Evolutionary conservation across 768 basidiomycete species (phyloP).

Genomic region (Rossbeevera mucosa): DNA sequence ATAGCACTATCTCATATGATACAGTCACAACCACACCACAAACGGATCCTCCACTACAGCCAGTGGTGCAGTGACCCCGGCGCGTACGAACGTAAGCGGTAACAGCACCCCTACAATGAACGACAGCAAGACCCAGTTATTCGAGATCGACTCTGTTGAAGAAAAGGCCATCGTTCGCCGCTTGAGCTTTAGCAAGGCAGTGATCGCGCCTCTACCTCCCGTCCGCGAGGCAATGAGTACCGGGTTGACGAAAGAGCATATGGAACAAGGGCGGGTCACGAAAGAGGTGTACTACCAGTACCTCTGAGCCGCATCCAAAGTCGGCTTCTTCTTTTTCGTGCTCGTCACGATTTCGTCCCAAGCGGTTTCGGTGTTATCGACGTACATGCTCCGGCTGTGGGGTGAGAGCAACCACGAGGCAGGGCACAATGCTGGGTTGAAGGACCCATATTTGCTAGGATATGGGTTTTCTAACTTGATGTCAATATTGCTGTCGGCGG

Average conservation of each 20-base stretch:
- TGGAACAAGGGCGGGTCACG: slow-evolving; percentile 85
- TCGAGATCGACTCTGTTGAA: slow-evolving; percentile 32
- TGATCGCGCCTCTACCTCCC: slow-evolving; percentile 39
- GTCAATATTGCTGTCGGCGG: slow-evolving; percentile 49
- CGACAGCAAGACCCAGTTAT: slow-evolving; percentile 22
- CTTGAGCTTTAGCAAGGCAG: slow-evolving; percentile 56
- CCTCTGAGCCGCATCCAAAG: slow-evolving; percentile 70
- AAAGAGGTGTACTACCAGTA: slow-evolving; percentile 70
- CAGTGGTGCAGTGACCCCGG: slow-evolving; percentile 49
- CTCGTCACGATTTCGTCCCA: slow-evolving; percentile 53
- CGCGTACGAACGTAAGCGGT: slow-evolving; percentile 28
- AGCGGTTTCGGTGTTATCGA: slow-evolving; percentile 53
- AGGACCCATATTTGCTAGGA: slow-evolving; percentile 49
- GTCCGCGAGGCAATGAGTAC: slow-evolving; percentile 37
- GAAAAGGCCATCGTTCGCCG: slow-evolving; percentile 57
- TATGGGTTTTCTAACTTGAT: slow-evolving; percentile 67
- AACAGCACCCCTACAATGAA: slow-evolving; percentile 16
- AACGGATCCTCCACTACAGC: slow-evolving; percentile 39
- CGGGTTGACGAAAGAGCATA: slow-evolving; percentile 65
- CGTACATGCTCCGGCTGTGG: slow-evolving; percentile 73
- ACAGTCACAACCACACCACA: slow-evolving; percentile 45
- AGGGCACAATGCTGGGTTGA: slow-evolving; percentile 55
- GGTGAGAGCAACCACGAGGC: slow-evolving; percentile 67
- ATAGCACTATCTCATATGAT: not conserved
- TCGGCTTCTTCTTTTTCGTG: slow-evolving; percentile 66